These are phyloP conservation scores for Favolaschia claudopus DNA, from an alignment of 768 basidiomycete genomes.

Conservation along the genomic window DNA sequence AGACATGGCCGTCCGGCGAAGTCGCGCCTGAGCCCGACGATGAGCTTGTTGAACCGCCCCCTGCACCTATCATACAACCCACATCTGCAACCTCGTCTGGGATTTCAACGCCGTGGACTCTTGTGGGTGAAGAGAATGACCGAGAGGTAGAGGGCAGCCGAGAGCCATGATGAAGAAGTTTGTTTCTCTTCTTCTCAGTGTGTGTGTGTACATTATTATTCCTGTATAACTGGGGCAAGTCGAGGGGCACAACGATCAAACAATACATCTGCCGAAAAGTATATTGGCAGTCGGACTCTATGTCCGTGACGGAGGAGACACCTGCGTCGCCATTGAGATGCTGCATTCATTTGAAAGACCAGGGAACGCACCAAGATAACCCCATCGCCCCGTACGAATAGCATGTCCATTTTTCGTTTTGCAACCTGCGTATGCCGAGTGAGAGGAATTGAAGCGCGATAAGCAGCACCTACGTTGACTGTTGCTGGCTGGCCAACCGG, in stretches of 20 bases:
- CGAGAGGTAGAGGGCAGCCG: no score
- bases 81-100: constrained; percentile 30
- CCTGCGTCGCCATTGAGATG: constrained; percentile 49
- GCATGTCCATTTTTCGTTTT: constrained; percentile 95
- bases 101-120: constrained; percentile 35
- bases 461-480: constrained; percentile 61
- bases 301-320: constrained; percentile 82
- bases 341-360: constrained; percentile 13
- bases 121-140: constrained; percentile 10
- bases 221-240: constrained; percentile 12
- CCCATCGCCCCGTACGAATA: constrained; percentile 97
- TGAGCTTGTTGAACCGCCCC: constrained; percentile 34
- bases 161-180: constrained; percentile 1
- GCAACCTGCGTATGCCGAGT: constrained; percentile 64
- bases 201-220: constrained; percentile 24
- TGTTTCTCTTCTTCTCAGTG: neutral
- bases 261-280: constrained; percentile 39
- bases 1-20: constrained; percentile 75
- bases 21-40: constrained; percentile 72
- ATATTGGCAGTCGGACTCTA: constrained; percentile 48
- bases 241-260: constrained; percentile 4
- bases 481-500: constrained; percentile 58
- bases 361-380: constrained; percentile 82
- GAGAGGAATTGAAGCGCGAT: neutral
- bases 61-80: constrained; percentile 21